Evolutionary conservation across 2,329 filamentous ascomycete species (phyloP).

Genomic region (Albophoma yamanashiensis): DNA sequence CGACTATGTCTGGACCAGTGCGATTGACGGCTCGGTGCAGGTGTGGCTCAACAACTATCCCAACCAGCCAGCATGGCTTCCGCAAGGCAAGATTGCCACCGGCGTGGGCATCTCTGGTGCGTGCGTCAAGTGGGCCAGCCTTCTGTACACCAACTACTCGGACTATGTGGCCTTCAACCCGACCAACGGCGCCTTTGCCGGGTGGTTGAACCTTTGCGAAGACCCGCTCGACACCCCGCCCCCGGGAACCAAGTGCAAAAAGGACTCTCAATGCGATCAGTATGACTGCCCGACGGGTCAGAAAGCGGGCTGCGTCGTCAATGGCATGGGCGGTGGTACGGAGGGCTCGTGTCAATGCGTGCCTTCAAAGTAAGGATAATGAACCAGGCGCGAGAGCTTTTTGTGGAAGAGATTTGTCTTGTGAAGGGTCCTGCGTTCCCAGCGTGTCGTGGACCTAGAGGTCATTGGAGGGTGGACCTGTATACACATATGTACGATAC

Average conservation of each 20-base stretch:
- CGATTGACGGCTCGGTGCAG: constrained; percentile 3
- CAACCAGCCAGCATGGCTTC: constrained; percentile 6
- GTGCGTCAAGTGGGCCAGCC: background rate
- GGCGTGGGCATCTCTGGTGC: constrained; percentile 3
- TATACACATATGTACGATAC: no score
- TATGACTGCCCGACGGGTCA: background rate
- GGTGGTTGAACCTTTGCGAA: background rate
- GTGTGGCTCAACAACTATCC: constrained; percentile 11
- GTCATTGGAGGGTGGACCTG: no score
- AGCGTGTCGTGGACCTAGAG: no score
- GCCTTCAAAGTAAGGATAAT: background rate
- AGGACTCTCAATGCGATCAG: background rate
- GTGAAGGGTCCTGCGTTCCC: no score
- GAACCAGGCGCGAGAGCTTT: no score
- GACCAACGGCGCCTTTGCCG: background rate
- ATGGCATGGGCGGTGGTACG: background rate
- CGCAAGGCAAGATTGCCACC: constrained; percentile 3
- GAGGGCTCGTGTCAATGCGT: background rate
- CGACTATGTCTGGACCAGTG: constrained; percentile 10
- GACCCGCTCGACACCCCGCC: background rate
- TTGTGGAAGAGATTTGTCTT: no score
- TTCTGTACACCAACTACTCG: background rate
- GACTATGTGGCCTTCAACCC: background rate
- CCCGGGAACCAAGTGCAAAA: background rate
- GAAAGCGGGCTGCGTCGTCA: background rate